These are phyloP conservation scores for Hypoxylon sp. DNA, from an alignment of 2,329 filamentous ascomycete species.

Conservation along the genomic window DNA sequence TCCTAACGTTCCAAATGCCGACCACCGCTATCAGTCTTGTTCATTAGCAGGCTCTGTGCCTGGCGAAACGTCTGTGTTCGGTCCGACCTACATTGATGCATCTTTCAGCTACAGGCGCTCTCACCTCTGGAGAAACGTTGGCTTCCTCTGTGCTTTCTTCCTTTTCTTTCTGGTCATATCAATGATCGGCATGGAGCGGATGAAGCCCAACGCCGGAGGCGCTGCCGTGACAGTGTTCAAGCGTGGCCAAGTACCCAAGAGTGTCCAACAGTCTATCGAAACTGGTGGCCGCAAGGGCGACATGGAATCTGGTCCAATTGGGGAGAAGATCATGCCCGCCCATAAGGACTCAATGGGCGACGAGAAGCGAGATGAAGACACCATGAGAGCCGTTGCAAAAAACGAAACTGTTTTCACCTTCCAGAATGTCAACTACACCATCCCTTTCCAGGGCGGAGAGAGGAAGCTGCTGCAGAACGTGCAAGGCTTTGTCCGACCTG, in stretches of 20 bases:
- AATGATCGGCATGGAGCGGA: constrained; percentile 55
- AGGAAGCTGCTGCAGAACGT: constrained; percentile 79
- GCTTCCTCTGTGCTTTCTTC: constrained; percentile 63
- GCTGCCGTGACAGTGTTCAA: constrained; percentile 72
- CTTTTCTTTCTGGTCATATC: constrained; percentile 60
- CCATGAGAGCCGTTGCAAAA: constrained; percentile 64
- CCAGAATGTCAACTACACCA: constrained; percentile 62
- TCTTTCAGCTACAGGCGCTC: constrained; percentile 66
- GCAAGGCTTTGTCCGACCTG: constrained; percentile 86
- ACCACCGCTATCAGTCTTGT: constrained; percentile 68
- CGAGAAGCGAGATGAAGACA: constrained; percentile 47
- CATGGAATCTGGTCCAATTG: constrained; percentile 60
- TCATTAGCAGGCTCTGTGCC: constrained; percentile 67
- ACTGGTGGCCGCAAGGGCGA: constrained; percentile 57
- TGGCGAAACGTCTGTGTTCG: constrained; percentile 63
- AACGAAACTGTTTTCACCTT: constrained; percentile 71
- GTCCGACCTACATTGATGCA: constrained; percentile 66
- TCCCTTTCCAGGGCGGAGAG: constrained; percentile 69
- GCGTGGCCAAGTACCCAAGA: constrained; percentile 70
- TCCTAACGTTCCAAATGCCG: constrained; percentile 60
- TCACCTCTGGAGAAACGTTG: constrained; percentile 72
- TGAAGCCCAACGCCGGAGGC: constrained; percentile 70
- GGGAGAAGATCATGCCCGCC: constrained; percentile 48
- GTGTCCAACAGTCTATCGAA: constrained; percentile 67
- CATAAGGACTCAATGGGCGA: constrained; percentile 25